These are phyloP conservation scores for Xylaria arbuscula DNA, from an alignment of 2,329 filamentous ascomycete species.

Conservation along the genomic window DNA sequence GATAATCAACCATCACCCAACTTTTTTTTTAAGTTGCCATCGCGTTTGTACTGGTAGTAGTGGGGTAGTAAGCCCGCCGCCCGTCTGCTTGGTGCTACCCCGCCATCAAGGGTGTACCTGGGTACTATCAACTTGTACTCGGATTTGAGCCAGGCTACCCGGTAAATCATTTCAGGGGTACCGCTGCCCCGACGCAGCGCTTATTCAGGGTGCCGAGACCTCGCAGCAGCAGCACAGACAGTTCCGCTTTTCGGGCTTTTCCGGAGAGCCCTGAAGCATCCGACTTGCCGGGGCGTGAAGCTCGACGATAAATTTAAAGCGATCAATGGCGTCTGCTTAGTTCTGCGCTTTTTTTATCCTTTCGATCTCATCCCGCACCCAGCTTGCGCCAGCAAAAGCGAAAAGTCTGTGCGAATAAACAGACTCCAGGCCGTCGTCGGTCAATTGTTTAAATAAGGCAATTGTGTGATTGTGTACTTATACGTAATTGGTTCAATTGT, in stretches of 20 bases:
- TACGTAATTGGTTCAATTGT: neutral
- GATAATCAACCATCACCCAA: conserved; percentile 38
- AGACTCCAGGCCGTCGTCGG: neutral
- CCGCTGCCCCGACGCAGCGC: neutral
- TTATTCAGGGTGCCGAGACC: too few relatives aligned
- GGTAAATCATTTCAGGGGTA: conserved; percentile 19
- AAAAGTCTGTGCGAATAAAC: neutral
- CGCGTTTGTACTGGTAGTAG: conserved; percentile 22
- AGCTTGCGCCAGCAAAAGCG: neutral
- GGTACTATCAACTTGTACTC: too few relatives aligned
- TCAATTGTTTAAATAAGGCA: conserved; percentile 12
- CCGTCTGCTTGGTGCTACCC: conserved; percentile 23
- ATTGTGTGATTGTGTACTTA: neutral
- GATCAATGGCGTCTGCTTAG: neutral
- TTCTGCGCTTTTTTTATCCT: conserved; percentile 32
- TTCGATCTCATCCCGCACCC: conserved; percentile 10
- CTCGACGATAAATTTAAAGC: conserved; percentile 28
- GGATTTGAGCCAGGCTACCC: conserved; percentile 27
- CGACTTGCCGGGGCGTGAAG: conserved; percentile 15
- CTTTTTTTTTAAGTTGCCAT: conserved; percentile 37
- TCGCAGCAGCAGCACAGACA: too few relatives aligned
- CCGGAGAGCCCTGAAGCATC: conserved; percentile 20
- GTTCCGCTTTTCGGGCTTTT: conserved; percentile 32
- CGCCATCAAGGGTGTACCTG: conserved; percentile 21
- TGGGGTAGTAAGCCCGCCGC: conserved; percentile 31